phyloP scores from a whole-genome alignment of 2,329 filamentous ascomycete genomes.

The Pseudocercospora vitis region DNA sequence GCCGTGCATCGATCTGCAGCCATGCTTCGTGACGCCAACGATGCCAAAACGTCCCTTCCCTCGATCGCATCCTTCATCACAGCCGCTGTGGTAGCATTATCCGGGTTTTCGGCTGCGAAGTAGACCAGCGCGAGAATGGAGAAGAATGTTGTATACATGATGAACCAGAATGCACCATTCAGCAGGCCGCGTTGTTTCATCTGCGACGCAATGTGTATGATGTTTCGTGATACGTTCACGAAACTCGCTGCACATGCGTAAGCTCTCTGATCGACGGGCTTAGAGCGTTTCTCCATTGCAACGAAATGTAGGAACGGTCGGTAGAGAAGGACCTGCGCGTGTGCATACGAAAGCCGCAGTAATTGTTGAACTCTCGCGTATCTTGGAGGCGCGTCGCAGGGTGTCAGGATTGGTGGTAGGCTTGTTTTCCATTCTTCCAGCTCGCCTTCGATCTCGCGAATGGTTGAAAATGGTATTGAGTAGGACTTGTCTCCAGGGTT shows the following conservation, averaged over 20 bases:
- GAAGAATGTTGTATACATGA: slow-evolving; percentile 81
- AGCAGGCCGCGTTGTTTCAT: slow-evolving; percentile 73
- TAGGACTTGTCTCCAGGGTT: slow-evolving; percentile 55
- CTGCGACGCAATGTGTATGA: slow-evolving; percentile 76
- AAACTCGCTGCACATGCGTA: slow-evolving; percentile 72
- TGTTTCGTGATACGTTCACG: slow-evolving; percentile 67
- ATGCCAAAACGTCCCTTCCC: slow-evolving; percentile 78
- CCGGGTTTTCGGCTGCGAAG: slow-evolving; percentile 76
- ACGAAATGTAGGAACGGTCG: slow-evolving; percentile 82
- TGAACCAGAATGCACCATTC: slow-evolving; percentile 85
- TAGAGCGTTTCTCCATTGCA: slow-evolving; percentile 56
- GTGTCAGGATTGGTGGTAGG: slow-evolving; percentile 74
- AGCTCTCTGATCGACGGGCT: slow-evolving; percentile 68
- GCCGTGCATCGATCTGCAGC: slow-evolving; percentile 83
- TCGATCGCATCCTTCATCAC: slow-evolving; percentile 82
- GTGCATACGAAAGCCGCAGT: slow-evolving; percentile 75
- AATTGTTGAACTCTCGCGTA: slow-evolving; percentile 64
- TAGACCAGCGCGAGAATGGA: slow-evolving; percentile 77
- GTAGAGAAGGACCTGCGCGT: slow-evolving; percentile 80
- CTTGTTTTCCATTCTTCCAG: slow-evolving; percentile 63
- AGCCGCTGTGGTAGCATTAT: slow-evolving; percentile 71
- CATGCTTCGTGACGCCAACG: slow-evolving; percentile 78
- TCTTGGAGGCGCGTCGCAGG: slow-evolving; percentile 77
- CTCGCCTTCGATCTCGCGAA: slow-evolving; percentile 64
- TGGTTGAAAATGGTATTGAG: slow-evolving; percentile 63